Evolutionary conservation across 106 monocot genomes (phyloP).

Genomic region (Dioscorea dumetorum): DNA sequence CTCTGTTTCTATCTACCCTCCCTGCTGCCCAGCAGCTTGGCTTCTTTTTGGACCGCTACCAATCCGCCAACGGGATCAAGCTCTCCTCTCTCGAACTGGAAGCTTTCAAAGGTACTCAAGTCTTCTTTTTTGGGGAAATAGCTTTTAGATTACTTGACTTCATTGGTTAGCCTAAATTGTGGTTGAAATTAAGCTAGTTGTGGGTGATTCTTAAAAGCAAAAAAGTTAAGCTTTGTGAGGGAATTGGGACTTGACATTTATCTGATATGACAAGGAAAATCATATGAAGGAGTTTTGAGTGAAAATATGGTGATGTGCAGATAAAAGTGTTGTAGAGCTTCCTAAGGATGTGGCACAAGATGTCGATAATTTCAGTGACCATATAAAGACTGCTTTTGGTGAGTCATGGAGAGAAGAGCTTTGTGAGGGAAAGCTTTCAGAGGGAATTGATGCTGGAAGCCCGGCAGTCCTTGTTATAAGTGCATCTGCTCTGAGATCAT

Average conservation of each 20-base stretch:
- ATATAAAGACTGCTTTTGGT: slow-evolving; percentile 64
- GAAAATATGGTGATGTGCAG: slow-evolving; percentile 24
- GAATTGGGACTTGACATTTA: too few relatives aligned
- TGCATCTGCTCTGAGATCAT: slow-evolving; percentile 67
- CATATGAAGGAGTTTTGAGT: too few relatives aligned
- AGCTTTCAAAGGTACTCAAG: slow-evolving; percentile 25
- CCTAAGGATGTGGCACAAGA: slow-evolving; percentile 45
- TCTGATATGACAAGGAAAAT: too few relatives aligned
- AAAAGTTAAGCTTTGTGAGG: too few relatives aligned
- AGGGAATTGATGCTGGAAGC: slow-evolving; percentile 55
- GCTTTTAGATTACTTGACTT: too few relatives aligned
- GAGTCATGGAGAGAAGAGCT: slow-evolving; percentile 61
- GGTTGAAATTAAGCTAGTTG: neutral
- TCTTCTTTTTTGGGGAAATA: neutral
- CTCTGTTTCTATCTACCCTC: slow-evolving; percentile 20
- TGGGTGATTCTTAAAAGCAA: neutral
- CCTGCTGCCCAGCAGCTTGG: slow-evolving; percentile 30
- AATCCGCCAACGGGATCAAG: slow-evolving; percentile 29
- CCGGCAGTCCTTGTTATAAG: slow-evolving; percentile 74
- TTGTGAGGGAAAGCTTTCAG: slow-evolving; percentile 47
- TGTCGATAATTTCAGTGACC: slow-evolving; percentile 50
- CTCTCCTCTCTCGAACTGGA: slow-evolving; percentile 42
- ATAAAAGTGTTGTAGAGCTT: slow-evolving; percentile 63
- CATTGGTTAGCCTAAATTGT: too few relatives aligned
- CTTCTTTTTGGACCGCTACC: slow-evolving; percentile 31